Evolutionary conservation across 805 yeast species (phyloP).

Genomic region (Nakazawaea pomicola): DNA sequence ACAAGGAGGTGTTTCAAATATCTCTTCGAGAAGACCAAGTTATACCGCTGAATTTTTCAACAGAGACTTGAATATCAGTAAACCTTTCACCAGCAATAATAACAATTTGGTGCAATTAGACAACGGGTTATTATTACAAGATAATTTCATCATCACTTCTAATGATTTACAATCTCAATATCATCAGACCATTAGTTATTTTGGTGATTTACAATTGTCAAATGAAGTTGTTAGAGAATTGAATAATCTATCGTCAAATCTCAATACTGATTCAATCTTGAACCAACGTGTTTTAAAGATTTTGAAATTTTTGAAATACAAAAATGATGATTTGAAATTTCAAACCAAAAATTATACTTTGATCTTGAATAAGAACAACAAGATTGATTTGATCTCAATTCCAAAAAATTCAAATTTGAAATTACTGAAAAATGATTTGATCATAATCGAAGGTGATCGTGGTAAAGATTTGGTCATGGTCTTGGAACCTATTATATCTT

Average conservation of each 20-base stretch:
- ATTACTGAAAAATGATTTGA: slow-evolving; percentile 58
- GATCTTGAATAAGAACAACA: slow-evolving; percentile 31
- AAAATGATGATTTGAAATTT: slow-evolving; percentile 38
- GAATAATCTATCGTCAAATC: slow-evolving; percentile 22
- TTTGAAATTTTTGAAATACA: slow-evolving; percentile 34
- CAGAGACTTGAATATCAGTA: slow-evolving; percentile 13
- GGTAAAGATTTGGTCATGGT: slow-evolving; percentile 78
- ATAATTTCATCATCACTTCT: slow-evolving; percentile 55
- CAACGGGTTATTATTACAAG: slow-evolving; percentile 56
- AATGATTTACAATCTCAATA: slow-evolving; percentile 47
- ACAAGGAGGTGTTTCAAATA: slow-evolving; percentile 60
- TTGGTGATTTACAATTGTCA: slow-evolving; percentile 39
- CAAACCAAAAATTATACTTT: slow-evolving; percentile 32
- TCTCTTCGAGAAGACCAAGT: slow-evolving; percentile 66
- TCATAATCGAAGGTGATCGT: slow-evolving; percentile 78
- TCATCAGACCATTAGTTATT: slow-evolving; percentile 47
- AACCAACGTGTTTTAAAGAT: slow-evolving; percentile 24
- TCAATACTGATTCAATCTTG: slow-evolving; percentile 2
- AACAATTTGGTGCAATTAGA: slow-evolving; percentile 35
- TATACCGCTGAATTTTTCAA: slow-evolving; percentile 66
- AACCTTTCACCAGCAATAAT: slow-evolving; percentile 6
- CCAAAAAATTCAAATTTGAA: slow-evolving; percentile 60
- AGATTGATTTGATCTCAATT: slow-evolving; percentile 63
- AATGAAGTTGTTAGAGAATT: slow-evolving; percentile 33
- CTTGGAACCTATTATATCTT: slow-evolving; percentile 56